Evolutionary conservation across 2,329 filamentous ascomycete genomes (phyloP).

Genomic region (Ophiosphaerella korrae): DNA sequence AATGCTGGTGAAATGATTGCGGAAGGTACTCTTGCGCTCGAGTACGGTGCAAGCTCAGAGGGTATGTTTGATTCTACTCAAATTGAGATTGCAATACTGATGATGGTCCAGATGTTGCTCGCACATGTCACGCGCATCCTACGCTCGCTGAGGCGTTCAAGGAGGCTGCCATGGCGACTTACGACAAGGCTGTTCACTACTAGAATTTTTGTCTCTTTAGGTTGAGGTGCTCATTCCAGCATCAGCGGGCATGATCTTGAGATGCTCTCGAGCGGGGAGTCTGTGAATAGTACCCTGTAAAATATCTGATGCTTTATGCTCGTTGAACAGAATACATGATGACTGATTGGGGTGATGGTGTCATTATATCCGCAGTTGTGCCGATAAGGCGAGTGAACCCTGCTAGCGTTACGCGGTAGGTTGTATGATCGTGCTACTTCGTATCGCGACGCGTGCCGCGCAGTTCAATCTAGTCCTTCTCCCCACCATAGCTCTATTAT

Average conservation of each 20-base stretch:
- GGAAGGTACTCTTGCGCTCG: constrained; percentile 89
- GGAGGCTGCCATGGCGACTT: constrained; percentile 98
- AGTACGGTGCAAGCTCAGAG: constrained; percentile 95
- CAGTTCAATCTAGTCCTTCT: constrained; percentile 26
- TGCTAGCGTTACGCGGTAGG: constrained; percentile 22
- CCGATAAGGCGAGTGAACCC: constrained; percentile 28
- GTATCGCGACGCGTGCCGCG: constrained; percentile 34
- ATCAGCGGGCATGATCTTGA: constrained; percentile 43
- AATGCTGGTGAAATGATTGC: constrained; percentile 99
- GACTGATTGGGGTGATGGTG: background rate
- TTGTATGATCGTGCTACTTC: background rate
- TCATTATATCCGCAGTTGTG: constrained; percentile 7
- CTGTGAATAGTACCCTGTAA: constrained; percentile 50
- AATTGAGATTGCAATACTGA: constrained; percentile 18
- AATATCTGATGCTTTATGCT: constrained; percentile 41
- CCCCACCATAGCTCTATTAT: constrained; percentile 17
- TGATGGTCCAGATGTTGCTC: constrained; percentile 46
- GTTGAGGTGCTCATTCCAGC: constrained; percentile 34
- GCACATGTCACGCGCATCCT: constrained; percentile 96
- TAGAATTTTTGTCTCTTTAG: constrained; percentile 51
- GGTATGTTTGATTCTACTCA: constrained; percentile 63
- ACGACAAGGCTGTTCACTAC: constrained; percentile 94
- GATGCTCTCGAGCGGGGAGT: constrained; percentile 41
- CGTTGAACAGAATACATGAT: constrained; percentile 7
- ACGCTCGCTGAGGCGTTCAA: constrained; percentile 98